Evolutionary conservation across 1,284 basidiomycete genomes (phyloP).

Genomic region (Omphalotus olearius): DNA sequence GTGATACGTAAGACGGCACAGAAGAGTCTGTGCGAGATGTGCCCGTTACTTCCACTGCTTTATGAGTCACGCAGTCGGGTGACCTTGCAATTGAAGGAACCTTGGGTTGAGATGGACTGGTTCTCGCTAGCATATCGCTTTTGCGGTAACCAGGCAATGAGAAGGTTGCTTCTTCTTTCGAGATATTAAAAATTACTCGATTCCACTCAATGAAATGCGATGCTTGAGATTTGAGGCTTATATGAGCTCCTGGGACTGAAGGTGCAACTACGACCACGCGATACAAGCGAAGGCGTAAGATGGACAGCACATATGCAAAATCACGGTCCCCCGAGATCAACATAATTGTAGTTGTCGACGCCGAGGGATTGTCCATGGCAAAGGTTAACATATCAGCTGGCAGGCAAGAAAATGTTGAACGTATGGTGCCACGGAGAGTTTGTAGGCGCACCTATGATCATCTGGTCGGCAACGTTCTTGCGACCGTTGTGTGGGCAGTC

Average conservation of each 20-base stretch:
- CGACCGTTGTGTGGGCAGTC: slow-evolving; percentile 41
- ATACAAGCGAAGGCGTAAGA: slow-evolving; percentile 47
- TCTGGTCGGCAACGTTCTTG: slow-evolving; percentile 39
- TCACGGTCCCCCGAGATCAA: slow-evolving; percentile 56
- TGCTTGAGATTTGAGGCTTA: slow-evolving; percentile 52
- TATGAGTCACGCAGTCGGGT: no score
- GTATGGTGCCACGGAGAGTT: not conserved
- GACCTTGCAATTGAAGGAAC: no score
- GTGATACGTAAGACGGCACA: no score
- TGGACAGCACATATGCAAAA: slow-evolving; percentile 54
- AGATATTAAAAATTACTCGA: slow-evolving; percentile 20
- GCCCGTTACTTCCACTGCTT: no score
- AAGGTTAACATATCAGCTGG: slow-evolving; percentile 58
- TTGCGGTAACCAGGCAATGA: no score
- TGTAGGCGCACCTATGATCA: slow-evolving; percentile 26
- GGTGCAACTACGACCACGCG: slow-evolving; percentile 46
- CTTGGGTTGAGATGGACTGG: no score
- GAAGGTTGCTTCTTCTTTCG: not conserved
- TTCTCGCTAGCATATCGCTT: no score
- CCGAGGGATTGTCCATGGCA: slow-evolving; percentile 50
- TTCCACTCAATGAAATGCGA: slow-evolving; percentile 52
- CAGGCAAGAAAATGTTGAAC: not conserved
- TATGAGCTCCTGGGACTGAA: slow-evolving; percentile 30
- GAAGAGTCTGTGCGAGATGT: no score
- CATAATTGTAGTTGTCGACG: slow-evolving; percentile 48